phyloP scores from a whole-genome alignment of 208 protist species.

The Trypanosoma lewisi region DNA sequence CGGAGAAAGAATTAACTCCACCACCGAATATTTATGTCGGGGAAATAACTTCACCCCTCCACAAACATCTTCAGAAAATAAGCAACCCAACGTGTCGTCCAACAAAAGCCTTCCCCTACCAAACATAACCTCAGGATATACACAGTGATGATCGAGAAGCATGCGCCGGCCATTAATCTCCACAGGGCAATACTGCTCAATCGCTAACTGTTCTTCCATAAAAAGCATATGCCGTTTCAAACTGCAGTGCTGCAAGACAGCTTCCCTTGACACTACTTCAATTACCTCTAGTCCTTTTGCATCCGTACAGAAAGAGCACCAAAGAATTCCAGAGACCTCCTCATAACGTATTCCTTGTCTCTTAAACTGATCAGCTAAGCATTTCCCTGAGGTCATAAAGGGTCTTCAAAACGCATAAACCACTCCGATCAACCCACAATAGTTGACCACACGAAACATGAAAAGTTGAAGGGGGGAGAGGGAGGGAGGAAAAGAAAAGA shows the following conservation, averaged over 20 bases:
- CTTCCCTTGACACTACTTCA: slow-evolving; percentile 9
- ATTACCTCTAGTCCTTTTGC: slow-evolving; percentile 23
- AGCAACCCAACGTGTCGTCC: slow-evolving; percentile 64
- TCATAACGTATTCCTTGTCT: slow-evolving; percentile 36
- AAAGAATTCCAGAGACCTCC: slow-evolving; percentile 20
- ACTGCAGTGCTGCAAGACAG: slow-evolving; percentile 56
- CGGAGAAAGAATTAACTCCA: slow-evolving; percentile 63
- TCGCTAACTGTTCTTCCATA: slow-evolving; percentile 29
- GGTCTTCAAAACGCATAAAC: background rate
- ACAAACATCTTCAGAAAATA: slow-evolving; percentile 71
- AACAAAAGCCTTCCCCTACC: slow-evolving; percentile 62
- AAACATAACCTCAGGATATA: slow-evolving; percentile 70
- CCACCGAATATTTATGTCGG: slow-evolving; percentile 61
- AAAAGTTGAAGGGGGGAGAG: too few relatives aligned
- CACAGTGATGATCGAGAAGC: slow-evolving; percentile 77
- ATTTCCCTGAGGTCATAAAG: slow-evolving; percentile 6
- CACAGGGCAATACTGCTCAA: slow-evolving; percentile 62
- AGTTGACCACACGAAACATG: too few relatives aligned
- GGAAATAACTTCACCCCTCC: slow-evolving; percentile 78
- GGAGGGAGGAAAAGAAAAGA: too few relatives aligned
- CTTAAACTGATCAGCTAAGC: slow-evolving; percentile 31
- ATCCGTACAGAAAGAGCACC: slow-evolving; percentile 40
- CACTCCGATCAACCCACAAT: background rate
- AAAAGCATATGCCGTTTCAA: slow-evolving; percentile 51
- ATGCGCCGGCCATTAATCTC: slow-evolving; percentile 61